Conservation (phyloP, 2,329 filamentous ascomycete genomes). For the Colletotrichum sp. region DNA sequence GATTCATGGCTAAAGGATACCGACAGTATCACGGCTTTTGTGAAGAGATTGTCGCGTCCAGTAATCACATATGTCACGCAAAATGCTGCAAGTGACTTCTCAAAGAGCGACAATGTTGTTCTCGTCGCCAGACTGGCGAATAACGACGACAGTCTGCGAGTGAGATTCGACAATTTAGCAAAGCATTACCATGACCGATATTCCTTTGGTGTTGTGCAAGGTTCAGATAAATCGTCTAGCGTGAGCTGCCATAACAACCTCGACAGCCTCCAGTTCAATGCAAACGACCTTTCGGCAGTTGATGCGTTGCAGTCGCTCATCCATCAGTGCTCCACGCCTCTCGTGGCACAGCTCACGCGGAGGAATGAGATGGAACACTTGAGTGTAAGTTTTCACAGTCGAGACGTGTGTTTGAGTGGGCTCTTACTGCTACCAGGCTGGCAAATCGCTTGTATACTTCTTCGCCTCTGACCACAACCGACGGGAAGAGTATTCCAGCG, state of each 20-base stretch:
- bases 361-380: conserved; percentile 41
- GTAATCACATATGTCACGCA: conserved; percentile 27
- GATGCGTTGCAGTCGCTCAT: conserved; percentile 35
- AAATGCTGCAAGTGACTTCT: conserved; percentile 29
- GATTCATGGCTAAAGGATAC: not conserved
- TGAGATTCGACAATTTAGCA: conserved; percentile 36
- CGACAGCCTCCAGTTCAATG: conserved; percentile 37
- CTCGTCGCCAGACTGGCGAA: conserved; percentile 41
- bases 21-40: conserved; percentile 35
- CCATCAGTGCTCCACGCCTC: conserved; percentile 37
- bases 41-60: conserved; percentile 31
- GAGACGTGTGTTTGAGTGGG: not conserved
- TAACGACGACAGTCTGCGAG: conserved; percentile 29
- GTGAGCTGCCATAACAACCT: conserved; percentile 43
- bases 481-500: conserved; percentile 36
- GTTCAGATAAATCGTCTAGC: not conserved
- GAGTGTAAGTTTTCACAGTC: conserved; percentile 17
- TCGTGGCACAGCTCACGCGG: conserved; percentile 49
- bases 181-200: conserved; percentile 41
- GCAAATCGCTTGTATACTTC: conserved; percentile 41
- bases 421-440: conserved; percentile 29
- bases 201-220: conserved; percentile 37
- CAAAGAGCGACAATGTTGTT: conserved; percentile 42
- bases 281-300: conserved; percentile 34
- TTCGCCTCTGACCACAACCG: conserved; percentile 27